phyloP scores from a whole-genome alignment of 352 stramenopile species.

The Phytophthora pini region DNA sequence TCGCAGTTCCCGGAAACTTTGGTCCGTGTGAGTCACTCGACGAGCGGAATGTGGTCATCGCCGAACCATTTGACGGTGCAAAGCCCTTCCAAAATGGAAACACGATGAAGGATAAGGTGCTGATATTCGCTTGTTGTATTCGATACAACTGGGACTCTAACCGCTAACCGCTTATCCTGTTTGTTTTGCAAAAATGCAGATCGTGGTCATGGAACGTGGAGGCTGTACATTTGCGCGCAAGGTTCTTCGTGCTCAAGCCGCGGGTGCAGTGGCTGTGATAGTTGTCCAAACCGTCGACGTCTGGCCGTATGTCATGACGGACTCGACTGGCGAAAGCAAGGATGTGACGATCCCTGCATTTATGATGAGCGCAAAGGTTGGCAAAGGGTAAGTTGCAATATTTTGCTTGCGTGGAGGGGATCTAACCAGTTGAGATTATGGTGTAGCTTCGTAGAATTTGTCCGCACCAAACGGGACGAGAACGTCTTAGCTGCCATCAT shows the following conservation, averaged over 20 bases:
- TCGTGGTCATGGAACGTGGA: conserved; percentile 77
- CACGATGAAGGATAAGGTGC: conserved; percentile 55
- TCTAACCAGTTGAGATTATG: conserved; percentile 5
- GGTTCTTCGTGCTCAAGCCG: conserved; percentile 64
- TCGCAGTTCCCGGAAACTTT: conserved; percentile 79
- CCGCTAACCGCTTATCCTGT: too few species aligned
- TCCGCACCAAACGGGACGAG: conserved; percentile 41
- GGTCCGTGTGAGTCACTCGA: conserved; percentile 70
- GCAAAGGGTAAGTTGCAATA: conserved; percentile 50
- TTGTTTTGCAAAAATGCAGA: conserved; percentile 25
- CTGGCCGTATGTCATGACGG: conserved; percentile 88
- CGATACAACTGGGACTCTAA: too few species aligned
- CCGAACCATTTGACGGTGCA: conserved; percentile 67
- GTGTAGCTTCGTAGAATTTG: conserved; percentile 64
- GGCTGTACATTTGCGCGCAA: conserved; percentile 81
- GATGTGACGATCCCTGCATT: conserved; percentile 71
- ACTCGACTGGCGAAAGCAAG: conserved; percentile 71
- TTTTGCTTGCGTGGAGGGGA: not conserved
- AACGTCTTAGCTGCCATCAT: conserved; percentile 48
- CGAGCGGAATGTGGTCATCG: conserved; percentile 47
- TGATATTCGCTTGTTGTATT: not conserved
- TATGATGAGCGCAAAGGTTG: conserved; percentile 81
- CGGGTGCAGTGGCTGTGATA: conserved; percentile 61
- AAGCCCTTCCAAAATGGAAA: conserved; percentile 47
- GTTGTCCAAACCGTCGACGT: conserved; percentile 79